Evolutionary conservation across 805 yeast genomes (phyloP).

Genomic region (Suhomyces sp.): DNA sequence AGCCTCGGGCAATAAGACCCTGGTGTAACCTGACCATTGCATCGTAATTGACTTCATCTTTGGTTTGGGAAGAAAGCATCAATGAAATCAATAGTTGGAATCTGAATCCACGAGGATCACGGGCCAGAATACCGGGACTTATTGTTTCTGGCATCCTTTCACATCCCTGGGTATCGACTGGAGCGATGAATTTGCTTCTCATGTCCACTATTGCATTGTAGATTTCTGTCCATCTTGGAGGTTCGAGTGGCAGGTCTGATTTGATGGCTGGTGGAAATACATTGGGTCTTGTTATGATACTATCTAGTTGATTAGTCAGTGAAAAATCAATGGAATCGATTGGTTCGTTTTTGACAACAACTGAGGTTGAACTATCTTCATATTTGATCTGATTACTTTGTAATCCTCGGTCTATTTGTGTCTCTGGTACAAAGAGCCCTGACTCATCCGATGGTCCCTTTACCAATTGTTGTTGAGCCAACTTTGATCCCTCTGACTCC

Average conservation of each 20-base stretch:
- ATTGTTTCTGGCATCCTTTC: constrained; percentile 54
- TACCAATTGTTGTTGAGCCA: no score
- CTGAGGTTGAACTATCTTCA: no score
- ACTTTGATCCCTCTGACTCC: not conserved
- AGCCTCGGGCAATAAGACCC: constrained; percentile 40
- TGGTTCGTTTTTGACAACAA: no score
- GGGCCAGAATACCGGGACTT: constrained; percentile 29
- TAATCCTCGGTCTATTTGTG: no score
- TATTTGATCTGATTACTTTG: no score
- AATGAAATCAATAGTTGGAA: constrained; percentile 76
- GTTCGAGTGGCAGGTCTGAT: constrained; percentile 10
- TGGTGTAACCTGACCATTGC: constrained; percentile 65
- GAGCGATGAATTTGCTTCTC: constrained; percentile 68
- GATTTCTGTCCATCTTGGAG: constrained; percentile 53
- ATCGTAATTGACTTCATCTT: constrained; percentile 77
- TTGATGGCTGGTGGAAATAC: not conserved
- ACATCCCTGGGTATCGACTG: constrained; percentile 90
- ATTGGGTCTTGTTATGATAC: not conserved
- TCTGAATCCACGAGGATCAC: constrained; percentile 46
- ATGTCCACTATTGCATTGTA: constrained; percentile 62
- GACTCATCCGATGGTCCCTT: no score
- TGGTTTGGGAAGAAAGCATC: constrained; percentile 90
- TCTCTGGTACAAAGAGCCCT: no score
- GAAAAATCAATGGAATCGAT: not conserved
- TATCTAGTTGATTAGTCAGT: not conserved